phyloP scores from a whole-genome alignment of 176 grass and related monocot species.

The maize (Zea mays) region Zm-B73-REFERENCE-NAM-5.0 NC_050103.1:123878501-123879000 shows the following conservation, averaged over 20 bases:
- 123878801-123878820: constrained; percentile 28
- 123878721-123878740: constrained; percentile 40
- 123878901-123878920: constrained; percentile 32
- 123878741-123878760: constrained; percentile 3
- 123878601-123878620: constrained; percentile 7
- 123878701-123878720: constrained; percentile 31
- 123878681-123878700: constrained; percentile 40
- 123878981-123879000: constrained; percentile 16
- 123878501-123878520: not conserved
- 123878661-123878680: constrained; percentile 42
- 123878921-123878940: constrained; percentile 1
- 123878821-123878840: constrained; percentile 20
- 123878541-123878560: constrained; percentile 15
- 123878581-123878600: not conserved
- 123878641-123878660: constrained; percentile 61
- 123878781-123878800: constrained; percentile 32
- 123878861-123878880: constrained; percentile 19
- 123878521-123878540: not conserved
- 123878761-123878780: not conserved
- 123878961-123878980: constrained; percentile 26
- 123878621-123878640: constrained; percentile 25
- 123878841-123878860: constrained; percentile 38
- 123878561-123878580: not conserved
- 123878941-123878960: constrained; percentile 1
- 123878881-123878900: not conserved